Conservation (phyloP, 2,329 filamentous ascomycete species). For the Zymoseptoria crescenta region DNA sequence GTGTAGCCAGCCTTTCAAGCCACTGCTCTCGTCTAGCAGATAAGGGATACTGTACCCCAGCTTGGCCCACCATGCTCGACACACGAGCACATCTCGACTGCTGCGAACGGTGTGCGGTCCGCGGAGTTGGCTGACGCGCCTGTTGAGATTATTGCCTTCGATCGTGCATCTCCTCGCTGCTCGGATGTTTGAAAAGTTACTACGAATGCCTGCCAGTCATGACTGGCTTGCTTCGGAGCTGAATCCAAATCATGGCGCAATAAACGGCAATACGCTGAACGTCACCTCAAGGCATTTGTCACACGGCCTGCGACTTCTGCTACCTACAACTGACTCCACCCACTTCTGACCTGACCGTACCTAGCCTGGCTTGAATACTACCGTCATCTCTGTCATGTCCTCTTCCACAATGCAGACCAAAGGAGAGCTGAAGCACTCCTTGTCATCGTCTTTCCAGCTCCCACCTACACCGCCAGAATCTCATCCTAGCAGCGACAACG, state of each 20-base stretch:
- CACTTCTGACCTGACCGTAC: background rate
- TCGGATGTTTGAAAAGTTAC: background rate
- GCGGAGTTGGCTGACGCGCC: background rate
- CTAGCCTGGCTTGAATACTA: background rate
- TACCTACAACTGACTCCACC: background rate
- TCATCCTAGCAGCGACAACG: slow-evolving; percentile 24
- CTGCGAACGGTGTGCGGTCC: background rate
- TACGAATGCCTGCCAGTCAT: background rate
- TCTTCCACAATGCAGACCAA: background rate
- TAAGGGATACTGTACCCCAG: background rate
- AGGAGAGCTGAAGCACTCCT: background rate
- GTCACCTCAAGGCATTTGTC: background rate
- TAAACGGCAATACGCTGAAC: background rate
- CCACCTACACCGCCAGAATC: slow-evolving; percentile 34
- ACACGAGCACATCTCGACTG: background rate
- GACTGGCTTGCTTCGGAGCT: background rate
- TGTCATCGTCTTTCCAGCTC: slow-evolving; percentile 15
- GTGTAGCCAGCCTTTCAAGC: background rate
- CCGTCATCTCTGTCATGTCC: background rate
- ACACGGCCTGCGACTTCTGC: background rate
- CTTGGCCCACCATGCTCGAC: background rate
- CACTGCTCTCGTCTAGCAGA: background rate
- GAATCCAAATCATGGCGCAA: background rate
- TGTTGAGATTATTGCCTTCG: background rate
- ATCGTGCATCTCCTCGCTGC: slow-evolving; percentile 5